Evolutionary conservation across 2,329 filamentous ascomycete genomes (phyloP), one percentile per base, ranked within the genome.

Genomic region (Verticillium tricorpus): DNA sequence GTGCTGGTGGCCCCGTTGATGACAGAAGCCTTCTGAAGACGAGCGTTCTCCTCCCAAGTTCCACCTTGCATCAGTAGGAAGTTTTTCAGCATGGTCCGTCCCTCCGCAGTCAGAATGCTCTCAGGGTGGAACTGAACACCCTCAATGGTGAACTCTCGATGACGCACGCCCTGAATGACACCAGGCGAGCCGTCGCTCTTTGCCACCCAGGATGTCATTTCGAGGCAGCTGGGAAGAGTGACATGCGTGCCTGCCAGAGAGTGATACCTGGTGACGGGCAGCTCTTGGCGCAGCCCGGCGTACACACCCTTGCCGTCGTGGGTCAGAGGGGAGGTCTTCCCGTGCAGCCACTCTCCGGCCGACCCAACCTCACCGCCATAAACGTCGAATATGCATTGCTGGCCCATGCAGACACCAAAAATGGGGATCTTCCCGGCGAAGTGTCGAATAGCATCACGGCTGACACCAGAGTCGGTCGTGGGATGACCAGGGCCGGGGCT

Each of bases 91-190:
- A 99, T 97, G 39, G 85, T 78, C 39, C 93, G 88, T 3, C 96
- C 95, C 62, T 95, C 87, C 56, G 90, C 92, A 0, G 94, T 97
- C 59, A 99, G 79, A 62, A 99, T 99, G 73, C 94, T 98, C 77
- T 99, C 95, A 0, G 95, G 95, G 69, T 99, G 95, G 69, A 98
- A 99, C 72, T 99, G 95, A 17, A 99, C 95, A 50, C 93, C 95
- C 75, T 99, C 95, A n/a, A 98, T 83, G 1, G 91, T 85, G 70
- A 89, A 90, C 71, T 95, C 86, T 79, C 94, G 97, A 80, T 99
- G 95, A 56, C 95, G 89, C 56, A 99, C 91, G 56, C 95, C 95
- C 90, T 98, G 97, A 69, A 99, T 99, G 63, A 98, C 88, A 34
- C 91, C 91, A 66, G 90, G 92, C 34, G 86, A 87, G 59, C 89